Conservation (phyloP, 306 rosid genomes). For the Malus sieversii region DNA sequence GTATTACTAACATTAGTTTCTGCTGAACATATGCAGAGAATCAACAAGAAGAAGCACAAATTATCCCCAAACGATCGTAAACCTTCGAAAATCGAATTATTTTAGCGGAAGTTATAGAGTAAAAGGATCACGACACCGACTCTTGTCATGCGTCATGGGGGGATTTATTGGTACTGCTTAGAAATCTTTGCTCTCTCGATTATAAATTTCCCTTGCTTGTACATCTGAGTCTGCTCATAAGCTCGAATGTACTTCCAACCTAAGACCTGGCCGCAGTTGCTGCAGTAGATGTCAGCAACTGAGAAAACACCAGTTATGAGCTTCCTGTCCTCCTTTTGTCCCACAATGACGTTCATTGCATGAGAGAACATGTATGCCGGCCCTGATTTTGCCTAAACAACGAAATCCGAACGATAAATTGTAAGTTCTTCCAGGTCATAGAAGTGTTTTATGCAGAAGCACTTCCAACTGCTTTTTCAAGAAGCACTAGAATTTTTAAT, state of each 20-base stretch:
- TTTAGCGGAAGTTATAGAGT: background rate
- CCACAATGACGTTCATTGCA: slow-evolving; percentile 40
- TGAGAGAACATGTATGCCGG: slow-evolving; percentile 34
- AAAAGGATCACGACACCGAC: background rate
- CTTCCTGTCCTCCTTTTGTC: slow-evolving; percentile 22
- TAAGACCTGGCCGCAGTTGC: slow-evolving; percentile 28
- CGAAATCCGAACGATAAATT: background rate
- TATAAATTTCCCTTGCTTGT: slow-evolving; percentile 34
- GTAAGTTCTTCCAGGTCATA: background rate
- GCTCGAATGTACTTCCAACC: slow-evolving; percentile 45
- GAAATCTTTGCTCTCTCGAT: slow-evolving; percentile 36
- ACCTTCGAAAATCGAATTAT: background rate
- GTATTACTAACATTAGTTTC: background rate
- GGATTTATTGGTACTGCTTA: slow-evolving; percentile 15
- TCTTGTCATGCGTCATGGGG: too few species aligned
- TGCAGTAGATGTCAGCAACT: slow-evolving; percentile 32
- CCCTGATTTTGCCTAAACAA: slow-evolving; percentile 30
- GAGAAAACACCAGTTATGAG: slow-evolving; percentile 27
- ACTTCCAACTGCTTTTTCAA: background rate
- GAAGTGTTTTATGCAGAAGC: background rate
- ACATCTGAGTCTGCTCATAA: slow-evolving; percentile 16
- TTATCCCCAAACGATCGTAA: background rate
- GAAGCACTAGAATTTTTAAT: too few species aligned
- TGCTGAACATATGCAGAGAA: background rate
- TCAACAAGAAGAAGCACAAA: background rate